Evolutionary conservation across 1,284 basidiomycete species (phyloP).

Genomic region (Ganoderma meredithae): DNA sequence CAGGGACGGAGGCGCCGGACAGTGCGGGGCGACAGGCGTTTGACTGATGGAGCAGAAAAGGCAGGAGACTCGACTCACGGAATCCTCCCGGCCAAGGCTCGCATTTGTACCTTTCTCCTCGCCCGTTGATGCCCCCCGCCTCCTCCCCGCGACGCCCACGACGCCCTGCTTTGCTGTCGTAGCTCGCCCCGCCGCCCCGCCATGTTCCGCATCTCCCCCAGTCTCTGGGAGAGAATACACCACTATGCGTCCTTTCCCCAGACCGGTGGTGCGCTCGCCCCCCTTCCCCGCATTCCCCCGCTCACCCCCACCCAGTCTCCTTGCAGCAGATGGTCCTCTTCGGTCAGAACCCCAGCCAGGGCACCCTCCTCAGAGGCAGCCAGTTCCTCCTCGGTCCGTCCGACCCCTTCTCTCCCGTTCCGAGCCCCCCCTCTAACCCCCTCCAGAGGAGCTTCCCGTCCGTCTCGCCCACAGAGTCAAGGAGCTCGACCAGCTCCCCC

Average conservation of each 20-base stretch:
- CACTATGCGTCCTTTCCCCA: conserved; percentile 96
- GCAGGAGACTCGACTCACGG: no score
- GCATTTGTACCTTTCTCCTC: neutral
- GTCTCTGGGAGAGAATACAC: conserved; percentile 93
- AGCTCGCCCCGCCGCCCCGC: conserved; percentile 1
- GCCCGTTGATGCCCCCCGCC: conserved; percentile 9
- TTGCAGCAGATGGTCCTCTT: conserved; percentile 92
- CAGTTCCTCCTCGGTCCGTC: conserved; percentile 80
- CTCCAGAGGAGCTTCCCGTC: conserved; percentile 88
- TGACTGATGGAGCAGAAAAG: conserved; percentile 14
- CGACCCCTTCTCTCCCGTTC: neutral
- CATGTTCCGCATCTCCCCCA: conserved; percentile 74
- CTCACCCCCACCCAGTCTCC: conserved; percentile 64
- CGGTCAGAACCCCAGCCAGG: conserved; percentile 88
- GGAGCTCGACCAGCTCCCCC: conserved; percentile 94
- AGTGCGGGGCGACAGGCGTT: neutral
- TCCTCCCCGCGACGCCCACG: neutral
- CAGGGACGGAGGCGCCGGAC: no score
- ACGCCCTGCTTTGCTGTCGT: neutral
- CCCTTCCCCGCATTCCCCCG: neutral
- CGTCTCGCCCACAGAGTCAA: conserved; percentile 96
- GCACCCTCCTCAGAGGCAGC: conserved; percentile 86
- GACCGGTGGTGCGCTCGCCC: conserved; percentile 73
- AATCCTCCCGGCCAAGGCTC: conserved; percentile 10
- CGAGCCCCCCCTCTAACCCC: neutral